Base-by-base conservation (phyloP, 371 early-diverging fungal genomes). In the Cokeromyces recurvatus region DNA sequence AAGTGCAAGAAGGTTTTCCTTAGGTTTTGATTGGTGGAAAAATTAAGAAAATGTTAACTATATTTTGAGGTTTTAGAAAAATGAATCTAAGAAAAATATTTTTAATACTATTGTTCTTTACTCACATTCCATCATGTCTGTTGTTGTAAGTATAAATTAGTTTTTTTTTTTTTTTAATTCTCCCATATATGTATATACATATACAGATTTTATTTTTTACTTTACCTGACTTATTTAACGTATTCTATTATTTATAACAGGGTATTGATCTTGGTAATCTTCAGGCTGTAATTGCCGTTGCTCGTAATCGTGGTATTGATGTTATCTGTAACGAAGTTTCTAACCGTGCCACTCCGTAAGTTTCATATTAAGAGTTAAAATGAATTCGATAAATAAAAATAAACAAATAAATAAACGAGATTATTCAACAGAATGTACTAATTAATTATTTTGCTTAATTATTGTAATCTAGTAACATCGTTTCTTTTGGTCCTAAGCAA, bases 191-290 rank as follows among this genome's bases (percentile, higher is more conserved):
- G n/a, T n/a, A n/a, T n/a, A n/a, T n/a, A n/a, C n/a, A n/a, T n/a
- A n/a, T n/a, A n/a, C n/a, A n/a, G n/a, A n/a, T 34, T 32, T 32
- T 20, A 19, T n/a, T 27, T 23, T 36, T n/a, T 48, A 8, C 15
- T 31, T 12, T n/a, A n/a, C n/a, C n/a, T n/a, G n/a, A n/a, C n/a
- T 15, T 11, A 34, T 3, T 37, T 34, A 32, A 31, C 17, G 10
- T 34, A 19, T 43, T 34, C 19, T 15, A n/a, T n/a, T n/a, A n/a
- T n/a, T n/a, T n/a, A n/a, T n/a, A 14, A 22, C 49, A 71, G 72
- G 98, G 98, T 70, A 87, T 97, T 77, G 98, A 97, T 81, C 82
- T 97, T 71, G 98, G 98, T 54, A 95, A 89, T 77, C 77, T 94
- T 59, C 89, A 94, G 68, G 86, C 95, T 55, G 86, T 93, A 54